Percentiles rank a stretch among this genome's conserved stretches.
These are phyloP conservation scores for Pseudoscleropodium purum DNA, from an alignment of 225 moss, liverwort and hornwort species.

Conservation along the genomic window DNA sequence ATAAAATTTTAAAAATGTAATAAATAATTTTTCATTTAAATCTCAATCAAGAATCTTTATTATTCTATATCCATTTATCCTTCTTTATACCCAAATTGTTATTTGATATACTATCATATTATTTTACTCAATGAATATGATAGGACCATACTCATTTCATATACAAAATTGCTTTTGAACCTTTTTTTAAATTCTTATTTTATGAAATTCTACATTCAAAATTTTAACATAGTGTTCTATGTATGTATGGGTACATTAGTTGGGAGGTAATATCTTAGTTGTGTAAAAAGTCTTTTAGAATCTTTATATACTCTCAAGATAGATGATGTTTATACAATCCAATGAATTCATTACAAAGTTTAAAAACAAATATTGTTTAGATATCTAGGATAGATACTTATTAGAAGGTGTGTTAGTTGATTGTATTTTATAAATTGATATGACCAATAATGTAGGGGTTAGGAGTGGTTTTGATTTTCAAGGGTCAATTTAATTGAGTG, in stretches of 20 bases:
- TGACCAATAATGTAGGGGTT: not conserved
- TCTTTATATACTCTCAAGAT: not conserved
- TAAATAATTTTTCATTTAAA: not conserved
- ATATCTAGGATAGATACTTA: not conserved
- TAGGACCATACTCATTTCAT: not conserved
- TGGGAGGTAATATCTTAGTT: not conserved
- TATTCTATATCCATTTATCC: not conserved
- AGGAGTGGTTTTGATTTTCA: not conserved
- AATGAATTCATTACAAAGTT: not conserved
- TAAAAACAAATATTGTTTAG: not conserved
- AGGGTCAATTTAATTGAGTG: no score
- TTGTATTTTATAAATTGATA: not conserved
- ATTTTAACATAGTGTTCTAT: not conserved
- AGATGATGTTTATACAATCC: not conserved
- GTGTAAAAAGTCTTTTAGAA: not conserved
- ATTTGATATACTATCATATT: no score
- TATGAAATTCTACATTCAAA: not conserved
- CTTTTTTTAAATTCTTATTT: not conserved
- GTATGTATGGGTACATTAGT: not conserved
- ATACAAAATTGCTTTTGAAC: not conserved
- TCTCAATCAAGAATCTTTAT: not conserved
- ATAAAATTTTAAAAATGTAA: no score
- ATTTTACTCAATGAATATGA: not conserved
- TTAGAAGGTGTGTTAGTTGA: not conserved
- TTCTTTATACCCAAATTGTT: not conserved